Base-by-base conservation (phyloP, 1,139 yeast species). In the Spathaspora sp. region DNA sequence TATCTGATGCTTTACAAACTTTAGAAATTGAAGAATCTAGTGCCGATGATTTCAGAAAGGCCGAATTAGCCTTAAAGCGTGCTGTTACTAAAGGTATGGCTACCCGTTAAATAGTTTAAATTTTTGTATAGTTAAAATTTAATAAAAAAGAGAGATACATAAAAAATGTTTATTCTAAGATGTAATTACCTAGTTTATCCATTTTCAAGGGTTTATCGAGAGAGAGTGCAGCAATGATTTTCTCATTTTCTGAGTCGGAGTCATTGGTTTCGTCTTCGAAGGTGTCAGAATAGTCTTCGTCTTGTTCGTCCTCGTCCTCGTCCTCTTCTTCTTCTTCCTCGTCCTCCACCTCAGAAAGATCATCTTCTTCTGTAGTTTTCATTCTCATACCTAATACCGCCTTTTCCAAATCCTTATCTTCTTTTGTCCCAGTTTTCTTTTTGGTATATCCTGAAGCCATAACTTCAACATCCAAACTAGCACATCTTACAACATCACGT, bases 81-180 rank as follows among this genome's bases (percentile, higher is more conserved):
- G 97, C 95, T 72, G 97, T 90, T 74, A 91, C 97, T 82, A 93
- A 90, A 84, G 98, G 98, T 76, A 89, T 90, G 90, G 87, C 97
- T 67, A 84, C 97, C 76, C 97, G 97, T 85, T 90, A 89, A 86
- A 76, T 45, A 33, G 44, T 29, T 39, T 47, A 49, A 47, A n/a
- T n/a, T n/a, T n/a, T 52, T 56, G 58, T 57, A 51, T 54, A 52
- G 48, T 53, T 44, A 37, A 20, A 17, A 13, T 7, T 4, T 20
- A 20, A 20, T 20, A n/a, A 24, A 25, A 39, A 44, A 34, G 44
- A 50, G 50, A 51, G 51, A 48, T 49, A 50, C 44, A 27, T 33
- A 16, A 43, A 33, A 43, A 42, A 33, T 38, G 39, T 27, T 46
- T 58, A 56, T 48, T 69, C 89, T 43, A 87, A 64, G 34, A 86